Base-by-base conservation (phyloP, 108 stramenopile species). In the Skeletonema menzelii region DNA sequence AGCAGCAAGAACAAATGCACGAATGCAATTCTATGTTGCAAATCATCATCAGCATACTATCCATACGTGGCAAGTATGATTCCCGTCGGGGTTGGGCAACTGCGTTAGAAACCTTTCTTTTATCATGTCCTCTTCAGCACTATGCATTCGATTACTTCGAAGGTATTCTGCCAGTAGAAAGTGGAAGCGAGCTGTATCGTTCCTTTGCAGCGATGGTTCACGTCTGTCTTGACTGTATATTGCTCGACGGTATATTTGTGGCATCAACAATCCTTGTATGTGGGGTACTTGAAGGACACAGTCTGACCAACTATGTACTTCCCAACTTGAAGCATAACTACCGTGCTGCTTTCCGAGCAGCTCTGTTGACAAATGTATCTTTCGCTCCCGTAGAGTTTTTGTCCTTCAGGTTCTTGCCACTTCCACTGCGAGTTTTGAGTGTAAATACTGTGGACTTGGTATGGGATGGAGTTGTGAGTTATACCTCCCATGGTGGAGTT, bases 51-150 rank as follows among this genome's bases (percentile, higher is more conserved):
- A 56, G 10, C 3, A 28, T 42, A 5, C 42, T 65, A 8, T 56
- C 78, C 3, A 68, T 63, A 31, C 59, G 61, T 20, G 67, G 63
- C 22, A 68, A 53, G 2, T 88, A 90, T 72, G 73, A 88, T 65
- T 17, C 47, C 3, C 83, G 89, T 38, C 80, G 92, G 24, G 88
- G 88, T 13, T 15, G 83, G 5, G 70, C 89, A 26, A 67, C 76
- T 19, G 61, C 77, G 20, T 59, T 75, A 6, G 89, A 88, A 66
- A 88, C 84, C 6, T 47, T 93, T 11, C 59, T 93, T 0, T 14
- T 90, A 15, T 87, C 88, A 2, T 81, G 86, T 26, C 92, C 92
- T 10, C 65, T 90, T n/a, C 81, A 90, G 84, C 92, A 93, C 59
- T 82, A 83, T 14, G 79, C 77, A 0, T 93, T 87, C 64, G 86